phyloP scores from a whole-genome alignment of 345 rosid genomes.

The Ceriops decandra region DNA sequence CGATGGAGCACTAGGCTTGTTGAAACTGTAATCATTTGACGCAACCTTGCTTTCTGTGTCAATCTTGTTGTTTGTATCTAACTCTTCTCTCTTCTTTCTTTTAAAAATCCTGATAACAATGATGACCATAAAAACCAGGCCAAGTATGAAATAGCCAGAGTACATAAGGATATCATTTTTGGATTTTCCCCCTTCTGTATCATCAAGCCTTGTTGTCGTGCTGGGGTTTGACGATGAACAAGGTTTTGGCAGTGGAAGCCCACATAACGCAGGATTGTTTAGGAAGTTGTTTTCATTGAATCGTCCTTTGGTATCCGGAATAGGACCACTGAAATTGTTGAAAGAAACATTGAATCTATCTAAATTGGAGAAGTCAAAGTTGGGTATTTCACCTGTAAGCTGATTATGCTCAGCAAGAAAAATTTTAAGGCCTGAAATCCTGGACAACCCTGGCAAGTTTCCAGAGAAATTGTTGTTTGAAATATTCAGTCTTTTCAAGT shows the following conservation, averaged over 20 bases:
- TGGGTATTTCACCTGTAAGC: constrained; percentile 43
- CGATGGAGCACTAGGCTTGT: constrained; percentile 23
- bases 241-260: constrained; percentile 26
- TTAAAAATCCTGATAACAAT: constrained; percentile 19
- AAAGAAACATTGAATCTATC: constrained; percentile 47
- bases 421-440: constrained; percentile 35
- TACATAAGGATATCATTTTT: constrained; percentile 31
- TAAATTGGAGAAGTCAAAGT: constrained; percentile 43
- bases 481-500: constrained; percentile 42
- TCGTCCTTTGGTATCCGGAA: constrained; percentile 26
- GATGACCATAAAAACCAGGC: constrained; percentile 20
- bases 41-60: constrained; percentile 21
- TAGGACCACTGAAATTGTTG: constrained; percentile 46
- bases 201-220: not conserved
- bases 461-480: constrained; percentile 47
- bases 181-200: constrained; percentile 4
- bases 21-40: constrained; percentile 25
- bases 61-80: not conserved
- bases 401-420: constrained; percentile 44
- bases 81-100: constrained; percentile 18
- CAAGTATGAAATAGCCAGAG: constrained; percentile 42
- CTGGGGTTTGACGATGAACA: constrained; percentile 13
- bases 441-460: constrained; percentile 35
- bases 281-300: constrained; percentile 30
- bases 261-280: constrained; percentile 45